A percentile compares a stretch with the other conserved stretches of the same genome.
phyloP scores from a whole-genome alignment of 768 basidiomycete species.

The Mycena amicta region DNA sequence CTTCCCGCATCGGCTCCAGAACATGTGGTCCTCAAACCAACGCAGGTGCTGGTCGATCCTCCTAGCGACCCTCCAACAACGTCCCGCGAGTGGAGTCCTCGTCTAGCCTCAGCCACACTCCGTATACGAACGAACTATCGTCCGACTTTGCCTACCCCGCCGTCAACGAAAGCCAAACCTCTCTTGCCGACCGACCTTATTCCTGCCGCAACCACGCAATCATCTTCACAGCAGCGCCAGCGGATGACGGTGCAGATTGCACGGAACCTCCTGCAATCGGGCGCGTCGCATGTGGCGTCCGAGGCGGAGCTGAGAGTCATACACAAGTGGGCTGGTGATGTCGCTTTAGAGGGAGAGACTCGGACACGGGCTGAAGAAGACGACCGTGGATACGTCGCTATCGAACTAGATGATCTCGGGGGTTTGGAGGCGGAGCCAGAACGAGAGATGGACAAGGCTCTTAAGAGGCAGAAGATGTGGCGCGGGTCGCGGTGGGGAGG shows the following conservation, averaged over 20 bases:
- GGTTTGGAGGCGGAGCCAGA: not conserved
- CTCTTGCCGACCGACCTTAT: not conserved
- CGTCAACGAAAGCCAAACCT: not conserved
- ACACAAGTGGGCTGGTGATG: conserved; percentile 8
- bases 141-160: not conserved
- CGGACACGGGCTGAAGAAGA: not conserved
- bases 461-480: not conserved
- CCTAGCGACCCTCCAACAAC: not conserved
- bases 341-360: too few species aligned
- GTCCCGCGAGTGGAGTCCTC: not conserved
- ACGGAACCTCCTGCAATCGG: conserved; percentile 7
- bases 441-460: not conserved
- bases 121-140: too few species aligned
- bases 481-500: not conserved
- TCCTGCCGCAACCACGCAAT: not conserved
- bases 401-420: not conserved
- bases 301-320: conserved; percentile 9
- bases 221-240: too few species aligned
- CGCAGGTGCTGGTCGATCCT: not conserved
- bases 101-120: not conserved
- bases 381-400: conserved; percentile 1
- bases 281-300: conserved; percentile 5
- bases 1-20: not conserved
- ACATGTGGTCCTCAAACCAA: not conserved
- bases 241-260: conserved; percentile 4